Evolutionary conservation across 2,329 filamentous ascomycete genomes (phyloP).

Genomic region (Thelonectria blattea): DNA sequence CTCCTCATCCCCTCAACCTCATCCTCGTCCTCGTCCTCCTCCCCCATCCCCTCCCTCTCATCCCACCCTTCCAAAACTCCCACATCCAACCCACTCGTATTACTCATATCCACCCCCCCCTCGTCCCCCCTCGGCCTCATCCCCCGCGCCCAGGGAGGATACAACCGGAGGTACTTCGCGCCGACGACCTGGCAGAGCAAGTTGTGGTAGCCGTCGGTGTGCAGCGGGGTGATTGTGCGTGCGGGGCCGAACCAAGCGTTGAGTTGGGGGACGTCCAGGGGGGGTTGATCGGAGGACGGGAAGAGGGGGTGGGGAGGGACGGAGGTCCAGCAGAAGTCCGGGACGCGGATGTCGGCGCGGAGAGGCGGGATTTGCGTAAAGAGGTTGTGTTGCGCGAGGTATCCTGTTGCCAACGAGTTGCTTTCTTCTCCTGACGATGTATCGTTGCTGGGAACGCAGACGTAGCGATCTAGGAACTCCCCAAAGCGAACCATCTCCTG

Average conservation of each 20-base stretch:
- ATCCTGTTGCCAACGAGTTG: slow-evolving; percentile 57
- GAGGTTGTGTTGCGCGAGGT: slow-evolving; percentile 91
- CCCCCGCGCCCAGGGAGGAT: slow-evolving; percentile 68
- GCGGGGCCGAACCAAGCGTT: slow-evolving; percentile 95
- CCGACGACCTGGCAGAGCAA: slow-evolving; percentile 89
- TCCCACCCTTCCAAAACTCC: slow-evolving; percentile 71
- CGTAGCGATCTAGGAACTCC: slow-evolving; percentile 70
- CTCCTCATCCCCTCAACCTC: slow-evolving; percentile 48
- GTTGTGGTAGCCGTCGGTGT: slow-evolving; percentile 95
- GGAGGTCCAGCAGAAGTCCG: slow-evolving; percentile 82
- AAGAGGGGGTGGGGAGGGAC: slow-evolving; percentile 63
- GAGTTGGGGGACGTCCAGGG: slow-evolving; percentile 67
- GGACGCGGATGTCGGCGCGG: slow-evolving; percentile 75
- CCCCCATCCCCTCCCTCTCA: slow-evolving; percentile 33
- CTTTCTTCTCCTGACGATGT: slow-evolving; percentile 17
- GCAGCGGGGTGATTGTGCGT: slow-evolving; percentile 87
- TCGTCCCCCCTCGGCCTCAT: slow-evolving; percentile 69
- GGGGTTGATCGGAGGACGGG: slow-evolving; percentile 44
- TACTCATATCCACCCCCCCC: slow-evolving; percentile 85
- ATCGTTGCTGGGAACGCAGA: slow-evolving; percentile 47
- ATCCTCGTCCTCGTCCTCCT: slow-evolving; percentile 27
- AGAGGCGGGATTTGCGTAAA: slow-evolving; percentile 82
- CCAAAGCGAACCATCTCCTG: slow-evolving; percentile 80
- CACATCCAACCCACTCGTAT: slow-evolving; percentile 83
- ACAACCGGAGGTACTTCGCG: slow-evolving; percentile 89